Evolutionary conservation across 139 green algal species (phyloP).

Genomic region (Mychonastes homosphaera): DNA sequence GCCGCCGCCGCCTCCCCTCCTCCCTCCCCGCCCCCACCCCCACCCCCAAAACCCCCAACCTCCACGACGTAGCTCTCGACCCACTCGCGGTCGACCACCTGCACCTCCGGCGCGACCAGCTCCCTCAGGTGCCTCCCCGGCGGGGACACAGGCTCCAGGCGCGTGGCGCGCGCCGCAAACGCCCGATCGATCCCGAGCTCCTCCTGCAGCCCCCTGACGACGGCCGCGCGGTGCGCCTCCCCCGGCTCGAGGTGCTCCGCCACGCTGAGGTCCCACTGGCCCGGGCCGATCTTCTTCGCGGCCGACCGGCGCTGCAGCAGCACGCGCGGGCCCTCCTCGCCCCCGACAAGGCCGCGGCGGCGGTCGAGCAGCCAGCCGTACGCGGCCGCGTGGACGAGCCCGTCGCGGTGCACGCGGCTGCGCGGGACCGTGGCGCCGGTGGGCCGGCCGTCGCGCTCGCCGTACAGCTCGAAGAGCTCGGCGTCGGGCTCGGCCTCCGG

Average conservation of each 20-base stretch:
- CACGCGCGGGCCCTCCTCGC: too few species aligned
- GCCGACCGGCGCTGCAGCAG: slow-evolving; percentile 44
- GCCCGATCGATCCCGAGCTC: slow-evolving; percentile 44
- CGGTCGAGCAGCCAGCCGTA: slow-evolving; percentile 52
- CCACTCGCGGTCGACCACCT: slow-evolving; percentile 29
- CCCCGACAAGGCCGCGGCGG: too few species aligned
- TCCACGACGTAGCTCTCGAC: slow-evolving; percentile 29
- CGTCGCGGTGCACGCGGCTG: too few species aligned
- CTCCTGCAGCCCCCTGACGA: slow-evolving; percentile 42
- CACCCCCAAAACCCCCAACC: too few species aligned
- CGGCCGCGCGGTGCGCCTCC: slow-evolving; percentile 41
- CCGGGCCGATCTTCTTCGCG: slow-evolving; percentile 49
- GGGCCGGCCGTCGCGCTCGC: too few species aligned
- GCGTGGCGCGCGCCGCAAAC: not conserved
- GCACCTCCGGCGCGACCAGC: not conserved
- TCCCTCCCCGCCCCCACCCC: too few species aligned
- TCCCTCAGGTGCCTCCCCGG: slow-evolving; percentile 22
- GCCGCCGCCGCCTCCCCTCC: too few species aligned
- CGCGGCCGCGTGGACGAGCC: too few species aligned
- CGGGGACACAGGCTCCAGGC: slow-evolving; percentile 29
- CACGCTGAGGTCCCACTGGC: slow-evolving; percentile 55
- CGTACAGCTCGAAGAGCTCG: too few species aligned
- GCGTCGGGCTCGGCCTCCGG: too few species aligned
- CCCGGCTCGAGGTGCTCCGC: slow-evolving; percentile 54
- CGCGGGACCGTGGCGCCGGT: too few species aligned